Evolutionary conservation across 352 stramenopile species (phyloP).

Genomic region (Phytophthora foliorum): DNA sequence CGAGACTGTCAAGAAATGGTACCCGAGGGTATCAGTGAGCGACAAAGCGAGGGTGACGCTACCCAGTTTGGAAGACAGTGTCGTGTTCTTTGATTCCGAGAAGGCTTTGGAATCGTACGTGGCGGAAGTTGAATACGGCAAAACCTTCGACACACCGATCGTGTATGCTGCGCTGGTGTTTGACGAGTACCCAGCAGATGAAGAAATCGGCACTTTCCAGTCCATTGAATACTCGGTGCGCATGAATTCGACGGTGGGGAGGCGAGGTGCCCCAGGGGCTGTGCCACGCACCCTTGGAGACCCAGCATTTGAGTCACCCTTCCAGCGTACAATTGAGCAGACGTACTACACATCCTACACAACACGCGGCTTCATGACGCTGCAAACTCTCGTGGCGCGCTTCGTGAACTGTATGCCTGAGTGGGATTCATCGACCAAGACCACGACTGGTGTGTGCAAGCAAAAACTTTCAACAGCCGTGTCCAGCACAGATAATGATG

Average conservation of each 20-base stretch:
- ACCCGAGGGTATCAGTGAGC: constrained; percentile 47
- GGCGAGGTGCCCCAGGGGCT: constrained; percentile 19
- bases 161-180: constrained; percentile 77
- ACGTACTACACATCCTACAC: constrained; percentile 54
- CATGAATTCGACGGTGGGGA: constrained; percentile 63
- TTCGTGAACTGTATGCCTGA: constrained; percentile 69
- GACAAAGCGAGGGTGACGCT: constrained; percentile 33
- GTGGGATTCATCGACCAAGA: constrained; percentile 48
- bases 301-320: constrained; percentile 55
- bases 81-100: constrained; percentile 69
- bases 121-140: constrained; percentile 52
- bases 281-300: constrained; percentile 61
- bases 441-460: constrained; percentile 54
- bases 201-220: constrained; percentile 50
- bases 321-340: constrained; percentile 55
- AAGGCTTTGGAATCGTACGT: constrained; percentile 58
- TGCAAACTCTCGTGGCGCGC: constrained; percentile 69
- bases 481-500: constrained; percentile 31
- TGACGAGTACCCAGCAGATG: constrained; percentile 49
- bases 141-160: constrained; percentile 45
- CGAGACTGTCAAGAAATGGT: constrained; percentile 60
- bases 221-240: constrained; percentile 75
- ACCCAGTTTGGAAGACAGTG: constrained; percentile 66
- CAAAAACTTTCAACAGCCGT: constrained; percentile 48
- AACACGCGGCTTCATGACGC: constrained; percentile 64